phyloP scores from a whole-genome alignment of 768 basidiomycete species.

The Lentinula boryana region DNA sequence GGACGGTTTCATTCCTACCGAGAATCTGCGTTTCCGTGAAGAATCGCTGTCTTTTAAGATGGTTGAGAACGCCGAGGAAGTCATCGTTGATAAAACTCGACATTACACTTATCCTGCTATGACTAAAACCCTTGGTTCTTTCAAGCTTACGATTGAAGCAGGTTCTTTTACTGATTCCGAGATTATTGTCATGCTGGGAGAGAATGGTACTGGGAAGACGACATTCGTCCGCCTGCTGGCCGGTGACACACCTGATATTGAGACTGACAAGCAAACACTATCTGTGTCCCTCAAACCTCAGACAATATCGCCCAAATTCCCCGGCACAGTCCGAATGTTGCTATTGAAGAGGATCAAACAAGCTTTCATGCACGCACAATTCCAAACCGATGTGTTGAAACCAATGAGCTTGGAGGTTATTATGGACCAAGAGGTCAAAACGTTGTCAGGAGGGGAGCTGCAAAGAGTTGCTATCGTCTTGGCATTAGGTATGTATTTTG shows the following conservation, averaged over 20 bases:
- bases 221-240: conserved; percentile 95
- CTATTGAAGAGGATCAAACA: conserved; percentile 91
- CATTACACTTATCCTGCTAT: conserved; percentile 91
- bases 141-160: conserved; percentile 89
- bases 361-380: conserved; percentile 99
- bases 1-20: conserved; percentile 97
- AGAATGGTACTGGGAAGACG: conserved; percentile 99
- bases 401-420: conserved; percentile 94
- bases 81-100: conserved; percentile 79
- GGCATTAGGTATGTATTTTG: conserved; percentile 58
- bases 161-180: conserved; percentile 98
- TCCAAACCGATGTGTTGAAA: conserved; percentile 97
- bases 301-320: conserved; percentile 97
- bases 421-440: conserved; percentile 98
- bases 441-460: conserved; percentile 95
- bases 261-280: conserved; percentile 75
- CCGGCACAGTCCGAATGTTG: conserved; percentile 93
- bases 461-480: conserved; percentile 97
- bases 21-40: conserved; percentile 96
- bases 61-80: conserved; percentile 91
- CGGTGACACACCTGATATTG: conserved; percentile 85
- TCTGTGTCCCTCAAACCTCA: conserved; percentile 97
- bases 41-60: conserved; percentile 97
- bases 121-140: conserved; percentile 93
- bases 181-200: conserved; percentile 98